Base-by-base conservation (phyloP, 129 eudicot genomes). In the Erigeron canadensis region DNA sequence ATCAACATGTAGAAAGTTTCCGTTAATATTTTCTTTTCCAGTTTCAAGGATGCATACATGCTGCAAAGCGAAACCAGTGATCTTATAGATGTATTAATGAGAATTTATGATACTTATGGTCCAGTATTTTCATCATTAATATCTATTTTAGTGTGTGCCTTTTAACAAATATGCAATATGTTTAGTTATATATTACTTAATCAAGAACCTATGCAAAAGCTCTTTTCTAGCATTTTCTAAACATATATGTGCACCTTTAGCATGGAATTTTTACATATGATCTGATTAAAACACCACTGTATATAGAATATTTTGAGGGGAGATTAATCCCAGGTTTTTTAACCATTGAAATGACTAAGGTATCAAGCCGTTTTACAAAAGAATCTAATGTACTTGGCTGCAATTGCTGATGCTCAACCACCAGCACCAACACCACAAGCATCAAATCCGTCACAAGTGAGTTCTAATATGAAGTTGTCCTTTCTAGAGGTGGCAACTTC, bases 361-460 rank as follows among this genome's bases (percentile, higher is more conserved):
- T 86, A 85, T 69, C 95, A 91, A 65, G 88, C 91, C 19, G 57
- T 82, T 55, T 89, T 91, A 50, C 98, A 91, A 78, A 88, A 89
- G 80, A 91, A 91, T 78, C 70, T 91, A 66, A 83, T 83, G 89
- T 86, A 86, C 81, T 81, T 91, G 64, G 96, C 96, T 48, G 98
- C 96, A 55, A 81, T 91, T 72, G 98, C 98, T 15, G 98, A 91
- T 83, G 88, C 96, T 41, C 98, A 91, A 79, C 94, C 92, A 70
- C 96, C 86, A 39, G 78, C 84, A 48, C 15, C 70, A 28, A 55
- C 78, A 10, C 60, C 72, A 39, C 81, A 77, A 28, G 46, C 81
- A 77, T 66, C 87, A 80, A 80, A 76, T 28, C 89, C 96, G 42
- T 48, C 90, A 67, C 97, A 91, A 87, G 87, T 85, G 73, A 60